Evolutionary conservation across 1,284 basidiomycete species (phyloP), one percentile per base, ranked within the genome.

Genomic region (Abortiporus biennis): DNA sequence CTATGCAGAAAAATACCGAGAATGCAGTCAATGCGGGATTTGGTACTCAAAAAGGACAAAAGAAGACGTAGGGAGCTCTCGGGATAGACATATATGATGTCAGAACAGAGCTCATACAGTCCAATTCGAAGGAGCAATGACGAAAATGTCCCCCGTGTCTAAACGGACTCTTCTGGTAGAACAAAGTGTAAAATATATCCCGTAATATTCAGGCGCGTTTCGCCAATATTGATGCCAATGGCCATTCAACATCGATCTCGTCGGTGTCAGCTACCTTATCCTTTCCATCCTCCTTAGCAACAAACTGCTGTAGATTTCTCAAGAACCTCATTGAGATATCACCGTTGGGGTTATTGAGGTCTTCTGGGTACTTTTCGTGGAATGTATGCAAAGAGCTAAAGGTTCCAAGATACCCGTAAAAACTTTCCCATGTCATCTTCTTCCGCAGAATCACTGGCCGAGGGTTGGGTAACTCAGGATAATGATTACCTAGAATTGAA

Each of bases 371-470:
- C 5, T 59, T 54, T 48, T 84, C 79, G 35, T 80, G 74, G 61
- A 76, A 92, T 1, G 76, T 80, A 48, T 89, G 78, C 24, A 89
- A 62, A 1, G 87, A 70, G 45, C 82, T 87, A 63, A 74, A 80
- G 0, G 88, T 90, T 32, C 78, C 68, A 8, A 92, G 63, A 57
- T 92, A 93, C 0, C 61, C 72, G 5, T 82, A 68, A 0, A 92
- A 58, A 43, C 76, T 76, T 3, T 69, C 59, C 80, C 85, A 83
- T 0, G 71, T 74, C 70, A 84, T 76, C 8, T 60, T 65, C 48
- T 78, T 79, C 23, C 62, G 69, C 66, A 90, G 65, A 41, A 86
- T 66, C 40, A 81, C 69, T 1, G 74, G 74, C 6, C 68, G 65
- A 1, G 68, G 54, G 16, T 54, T 42, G 13, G 72, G 68, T 9